Conservation (phyloP, 495 filamentous ascomycete species). For the Chaetomium cochliodes region DNA sequence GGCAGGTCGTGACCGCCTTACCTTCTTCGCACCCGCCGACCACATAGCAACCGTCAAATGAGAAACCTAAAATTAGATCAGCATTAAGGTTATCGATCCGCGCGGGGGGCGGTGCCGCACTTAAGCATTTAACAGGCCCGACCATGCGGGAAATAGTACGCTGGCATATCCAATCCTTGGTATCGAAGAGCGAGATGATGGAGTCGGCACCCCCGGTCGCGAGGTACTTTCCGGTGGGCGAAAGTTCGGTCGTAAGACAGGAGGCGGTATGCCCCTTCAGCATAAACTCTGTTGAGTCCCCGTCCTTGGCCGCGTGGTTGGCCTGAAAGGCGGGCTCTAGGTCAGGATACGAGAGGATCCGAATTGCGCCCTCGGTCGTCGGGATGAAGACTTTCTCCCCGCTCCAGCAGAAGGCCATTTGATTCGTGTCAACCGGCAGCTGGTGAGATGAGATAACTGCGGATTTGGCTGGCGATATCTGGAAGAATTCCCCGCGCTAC, state of each 20-base stretch:
- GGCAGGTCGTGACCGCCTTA: conserved; percentile 28
- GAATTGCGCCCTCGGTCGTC: conserved; percentile 76
- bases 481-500: conserved; percentile 69
- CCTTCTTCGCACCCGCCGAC: conserved; percentile 84
- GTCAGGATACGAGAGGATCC: conserved; percentile 72
- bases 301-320: conserved; percentile 38
- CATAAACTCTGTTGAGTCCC: conserved; percentile 51
- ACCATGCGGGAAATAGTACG: conserved; percentile 73
- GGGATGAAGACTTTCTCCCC: conserved; percentile 74
- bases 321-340: conserved; percentile 49
- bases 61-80: conserved; percentile 56
- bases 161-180: conserved; percentile 84
- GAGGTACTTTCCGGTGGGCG: conserved; percentile 74
- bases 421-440: conserved; percentile 75
- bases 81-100: conserved; percentile 19
- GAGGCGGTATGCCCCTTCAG: conserved; percentile 83
- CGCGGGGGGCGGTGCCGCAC: conserved; percentile 37
- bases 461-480: conserved; percentile 56
- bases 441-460: conserved; percentile 60
- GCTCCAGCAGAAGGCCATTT: conserved; percentile 76
- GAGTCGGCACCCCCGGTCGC: conserved; percentile 89
- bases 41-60: conserved; percentile 86
- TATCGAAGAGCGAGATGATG: conserved; percentile 88
- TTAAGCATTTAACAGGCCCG: conserved; percentile 79
- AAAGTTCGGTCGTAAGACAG: conserved; percentile 67